phyloP scores from a whole-genome alignment of 441 rosid genomes.

The Gossypium trilobum region DNA sequence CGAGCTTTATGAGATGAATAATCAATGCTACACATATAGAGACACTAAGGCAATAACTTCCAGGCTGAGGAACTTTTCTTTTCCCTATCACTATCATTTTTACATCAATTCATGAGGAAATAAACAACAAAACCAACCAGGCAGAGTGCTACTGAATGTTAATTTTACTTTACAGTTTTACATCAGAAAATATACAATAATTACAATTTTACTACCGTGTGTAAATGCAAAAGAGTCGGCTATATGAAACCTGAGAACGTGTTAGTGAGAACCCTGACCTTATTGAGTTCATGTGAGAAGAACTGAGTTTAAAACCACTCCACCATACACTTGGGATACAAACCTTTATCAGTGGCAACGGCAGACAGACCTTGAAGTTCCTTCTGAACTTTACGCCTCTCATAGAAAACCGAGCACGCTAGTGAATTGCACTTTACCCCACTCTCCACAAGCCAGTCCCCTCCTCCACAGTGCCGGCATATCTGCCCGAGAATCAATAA shows the following conservation, averaged over 20 bases:
- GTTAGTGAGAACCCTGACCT: neutral
- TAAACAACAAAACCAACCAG: neutral
- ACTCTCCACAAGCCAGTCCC: slow-evolving; percentile 78
- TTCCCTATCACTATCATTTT: neutral
- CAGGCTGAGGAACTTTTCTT: neutral
- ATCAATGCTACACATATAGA: no score
- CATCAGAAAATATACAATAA: neutral
- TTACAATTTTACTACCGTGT: neutral
- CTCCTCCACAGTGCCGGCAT: slow-evolving; percentile 92
- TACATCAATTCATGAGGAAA: neutral
- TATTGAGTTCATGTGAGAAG: neutral
- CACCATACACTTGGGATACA: slow-evolving; percentile 66
- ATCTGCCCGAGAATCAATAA: slow-evolving; percentile 41
- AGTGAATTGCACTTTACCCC: slow-evolving; percentile 86
- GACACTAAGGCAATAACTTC: no score
- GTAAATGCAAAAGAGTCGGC: neutral
- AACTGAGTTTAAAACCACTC: slow-evolving; percentile 70
- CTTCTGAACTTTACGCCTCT: slow-evolving; percentile 75
- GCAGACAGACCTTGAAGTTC: slow-evolving; percentile 61
- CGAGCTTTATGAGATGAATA: no score
- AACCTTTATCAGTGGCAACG: slow-evolving; percentile 50
- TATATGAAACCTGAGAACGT: neutral
- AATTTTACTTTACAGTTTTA: neutral
- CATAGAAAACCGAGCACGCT: slow-evolving; percentile 82
- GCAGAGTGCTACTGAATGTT: neutral